Base-by-base conservation (phyloP, 139 green algal species). In the Pycnococcus provasolii region DNA sequence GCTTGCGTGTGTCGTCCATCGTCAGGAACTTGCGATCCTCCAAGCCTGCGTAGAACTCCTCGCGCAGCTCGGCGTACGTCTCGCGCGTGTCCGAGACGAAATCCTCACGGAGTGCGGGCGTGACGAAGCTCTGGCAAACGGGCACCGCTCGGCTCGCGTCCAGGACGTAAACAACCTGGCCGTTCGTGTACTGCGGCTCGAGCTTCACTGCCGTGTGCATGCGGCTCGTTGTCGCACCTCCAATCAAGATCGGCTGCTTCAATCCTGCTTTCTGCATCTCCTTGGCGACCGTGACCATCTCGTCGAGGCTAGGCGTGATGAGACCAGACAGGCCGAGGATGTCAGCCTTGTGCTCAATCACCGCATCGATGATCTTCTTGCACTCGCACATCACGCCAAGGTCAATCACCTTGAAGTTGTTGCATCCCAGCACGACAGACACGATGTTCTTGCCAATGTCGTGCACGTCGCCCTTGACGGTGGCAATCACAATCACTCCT, bases 371-470 rank as follows among this genome's bases (percentile, higher is more conserved):
- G 77, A 99, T 99, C 52, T 86, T 96, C 37, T 96, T 86, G 74
- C 83, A 95, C 0, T 90, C 84, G 15, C 83, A 91, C 92, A 98
- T 98, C 8, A 98, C 92, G 44, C 92, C 92, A 37, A 96, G 64
- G 74, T 98, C 92, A 45, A 98, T 81, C 26, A 95, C 90, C 85
- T 96, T 97, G 87, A 95, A 99, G 82, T 99, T 99, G 85, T 99
- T 99, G 89, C 92, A 99, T 42, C 92, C 92, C 64, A 99, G 78
- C 68, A 99, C 92, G 5, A 99, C 92, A 2, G 82, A 71, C 48
- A 99, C 92, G 54, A 99, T 99, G 85, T 99, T 99, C 81, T 99
- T 99, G 70, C 92, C 92, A 42, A 99, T 99, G 81, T 99, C 92
- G 64, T 99, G 92, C 60, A 99, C 92, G 67, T 99, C 92, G 26